Evolutionary conservation across 192 early-diverging fungal species (phyloP).

Genomic region (Rhizoclosmatium sp.): DNA sequence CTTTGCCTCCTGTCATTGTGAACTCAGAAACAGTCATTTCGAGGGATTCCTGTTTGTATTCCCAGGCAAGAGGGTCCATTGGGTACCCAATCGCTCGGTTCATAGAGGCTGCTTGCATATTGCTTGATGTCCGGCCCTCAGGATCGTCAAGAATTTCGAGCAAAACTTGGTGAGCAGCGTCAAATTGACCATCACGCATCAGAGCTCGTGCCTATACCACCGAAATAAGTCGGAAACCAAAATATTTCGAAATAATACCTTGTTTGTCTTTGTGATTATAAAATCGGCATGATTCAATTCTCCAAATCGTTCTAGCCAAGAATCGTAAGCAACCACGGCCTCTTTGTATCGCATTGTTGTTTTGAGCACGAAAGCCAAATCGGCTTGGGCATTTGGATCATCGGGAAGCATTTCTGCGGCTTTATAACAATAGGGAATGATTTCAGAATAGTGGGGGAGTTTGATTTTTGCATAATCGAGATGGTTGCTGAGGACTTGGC

Average conservation of each 20-base stretch:
- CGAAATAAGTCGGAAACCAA: too few species aligned
- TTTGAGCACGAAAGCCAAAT: neutral
- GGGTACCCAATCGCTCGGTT: constrained; percentile 12
- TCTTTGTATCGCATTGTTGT: neutral
- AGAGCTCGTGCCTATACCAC: neutral
- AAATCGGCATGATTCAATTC: neutral
- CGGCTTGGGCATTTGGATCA: neutral
- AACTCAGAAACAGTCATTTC: neutral
- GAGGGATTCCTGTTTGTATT: neutral
- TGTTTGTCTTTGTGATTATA: neutral
- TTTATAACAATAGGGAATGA: neutral
- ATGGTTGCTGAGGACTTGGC: neutral
- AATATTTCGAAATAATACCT: too few species aligned
- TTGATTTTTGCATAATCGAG: neutral
- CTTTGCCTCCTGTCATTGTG: neutral
- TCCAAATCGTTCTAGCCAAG: constrained; percentile 8
- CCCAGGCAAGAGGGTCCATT: constrained; percentile 18
- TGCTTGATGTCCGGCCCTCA: neutral
- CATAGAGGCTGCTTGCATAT: neutral
- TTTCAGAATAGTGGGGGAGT: neutral
- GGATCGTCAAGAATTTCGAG: neutral
- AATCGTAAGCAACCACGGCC: neutral
- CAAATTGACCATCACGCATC: neutral
- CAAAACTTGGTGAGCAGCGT: neutral
- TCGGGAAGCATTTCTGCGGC: neutral